A percentile compares a stretch with the other conserved stretches of the same genome.
These are phyloP conservation scores for Botrytis deweyae DNA, from an alignment of 2,329 filamentous ascomycete species.

Conservation along the genomic window DNA sequence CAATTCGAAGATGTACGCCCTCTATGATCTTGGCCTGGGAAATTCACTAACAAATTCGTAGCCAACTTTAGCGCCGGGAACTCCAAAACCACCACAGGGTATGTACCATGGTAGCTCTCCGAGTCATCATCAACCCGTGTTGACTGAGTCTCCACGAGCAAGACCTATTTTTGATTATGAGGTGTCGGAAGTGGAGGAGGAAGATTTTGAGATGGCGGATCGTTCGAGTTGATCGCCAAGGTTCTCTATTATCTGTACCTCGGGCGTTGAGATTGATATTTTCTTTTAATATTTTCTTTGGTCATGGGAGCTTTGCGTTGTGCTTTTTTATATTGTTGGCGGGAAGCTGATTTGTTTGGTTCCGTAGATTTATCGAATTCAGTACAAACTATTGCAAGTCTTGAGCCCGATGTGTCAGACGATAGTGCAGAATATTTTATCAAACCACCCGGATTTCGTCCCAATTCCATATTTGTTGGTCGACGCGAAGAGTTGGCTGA, in stretches of 20 bases:
- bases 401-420: conserved; percentile 31
- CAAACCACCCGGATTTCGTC: conserved; percentile 57
- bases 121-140: conserved; percentile 18
- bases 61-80: conserved; percentile 22
- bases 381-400: conserved; percentile 29
- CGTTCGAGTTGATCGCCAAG: conserved; percentile 14
- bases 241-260: conserved; percentile 8
- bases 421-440: conserved; percentile 40
- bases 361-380: conserved; percentile 36
- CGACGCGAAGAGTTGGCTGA: conserved; percentile 57
- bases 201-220: conserved; percentile 32
- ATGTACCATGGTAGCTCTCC: conserved; percentile 24
- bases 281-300: conserved; percentile 7
- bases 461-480: conserved; percentile 62
- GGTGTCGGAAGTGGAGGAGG: conserved; percentile 34
- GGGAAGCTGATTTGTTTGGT: conserved; percentile 38
- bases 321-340: conserved; percentile 24
- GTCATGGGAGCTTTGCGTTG: conserved; percentile 5
- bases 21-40: not conserved
- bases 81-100: conserved; percentile 28
- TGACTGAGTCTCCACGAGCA: conserved; percentile 26
- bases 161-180: conserved; percentile 31
- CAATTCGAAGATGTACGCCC: conserved; percentile 23
- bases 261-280: not conserved
- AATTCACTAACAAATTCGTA: conserved; percentile 15